Conservation (phyloP, 2,329 filamentous ascomycete genomes). For the Cladosporium oxysporum region DNA sequence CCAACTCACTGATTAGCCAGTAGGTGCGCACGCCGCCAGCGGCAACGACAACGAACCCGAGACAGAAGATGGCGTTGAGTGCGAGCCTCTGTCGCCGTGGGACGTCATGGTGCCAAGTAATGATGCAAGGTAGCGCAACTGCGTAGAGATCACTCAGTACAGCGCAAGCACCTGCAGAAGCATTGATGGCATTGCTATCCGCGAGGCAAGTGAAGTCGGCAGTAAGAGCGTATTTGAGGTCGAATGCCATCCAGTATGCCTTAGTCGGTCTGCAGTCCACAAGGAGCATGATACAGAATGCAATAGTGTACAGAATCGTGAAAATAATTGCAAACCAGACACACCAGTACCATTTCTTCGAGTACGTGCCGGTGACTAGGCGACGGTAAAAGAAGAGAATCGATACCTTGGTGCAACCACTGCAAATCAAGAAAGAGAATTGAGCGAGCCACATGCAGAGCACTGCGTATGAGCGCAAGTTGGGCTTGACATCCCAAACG, state of each 20-base stretch:
- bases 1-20: conserved; percentile 33
- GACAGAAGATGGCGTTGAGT: conserved; percentile 46
- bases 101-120: conserved; percentile 49
- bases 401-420: conserved; percentile 40
- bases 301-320: conserved; percentile 41
- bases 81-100: conserved; percentile 47
- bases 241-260: conserved; percentile 44
- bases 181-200: conserved; percentile 42
- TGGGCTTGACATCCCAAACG: conserved; percentile 38
- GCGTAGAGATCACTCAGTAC: conserved; percentile 45
- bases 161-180: conserved; percentile 43
- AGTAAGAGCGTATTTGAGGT: conserved; percentile 35
- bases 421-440: conserved; percentile 36
- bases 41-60: conserved; percentile 45
- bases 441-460: conserved; percentile 39
- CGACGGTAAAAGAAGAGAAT: conserved; percentile 46
- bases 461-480: conserved; percentile 24
- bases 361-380: conserved; percentile 40
- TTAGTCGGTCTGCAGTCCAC: conserved; percentile 44
- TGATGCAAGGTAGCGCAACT: conserved; percentile 45
- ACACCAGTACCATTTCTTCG: conserved; percentile 39
- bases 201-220: conserved; percentile 37
- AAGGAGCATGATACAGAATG: conserved; percentile 37
- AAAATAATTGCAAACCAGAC: conserved; percentile 42
- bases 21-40: conserved; percentile 42